Conservation (phyloP, 371 early-diverging fungal genomes). For the Mortierella sp. region DNA sequence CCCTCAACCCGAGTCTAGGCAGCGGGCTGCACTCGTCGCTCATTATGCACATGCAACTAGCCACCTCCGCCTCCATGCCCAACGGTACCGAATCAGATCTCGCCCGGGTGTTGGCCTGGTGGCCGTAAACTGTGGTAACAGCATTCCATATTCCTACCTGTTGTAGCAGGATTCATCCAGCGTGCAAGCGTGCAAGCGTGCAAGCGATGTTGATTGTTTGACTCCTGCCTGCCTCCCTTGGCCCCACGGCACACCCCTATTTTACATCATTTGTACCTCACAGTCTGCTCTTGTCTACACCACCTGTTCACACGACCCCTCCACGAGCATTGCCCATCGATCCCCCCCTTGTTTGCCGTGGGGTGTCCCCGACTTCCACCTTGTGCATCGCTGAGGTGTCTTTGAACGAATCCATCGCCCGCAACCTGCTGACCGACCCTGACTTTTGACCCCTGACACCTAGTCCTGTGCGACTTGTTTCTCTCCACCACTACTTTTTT, state of each 20-base stretch:
- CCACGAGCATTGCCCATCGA: not conserved
- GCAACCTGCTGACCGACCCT: slow-evolving; percentile 16
- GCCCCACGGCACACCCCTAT: slow-evolving; percentile 1
- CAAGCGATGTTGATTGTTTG: too few relatives aligned
- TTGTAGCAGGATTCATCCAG: too few relatives aligned
- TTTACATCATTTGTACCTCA: not conserved
- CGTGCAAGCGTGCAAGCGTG: too few relatives aligned
- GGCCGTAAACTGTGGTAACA: too few relatives aligned
- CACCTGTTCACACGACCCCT: slow-evolving; percentile 10
- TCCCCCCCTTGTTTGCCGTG: not conserved
- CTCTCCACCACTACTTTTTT: not conserved
- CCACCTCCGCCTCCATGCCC: too few relatives aligned
- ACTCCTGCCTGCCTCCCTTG: too few relatives aligned
- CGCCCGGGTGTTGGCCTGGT: too few relatives aligned
- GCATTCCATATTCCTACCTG: not conserved
- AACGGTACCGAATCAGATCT: too few relatives aligned
- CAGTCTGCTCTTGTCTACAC: not conserved
- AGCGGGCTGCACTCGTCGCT: too few relatives aligned
- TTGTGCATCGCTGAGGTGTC: too few relatives aligned
- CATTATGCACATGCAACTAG: too few relatives aligned
- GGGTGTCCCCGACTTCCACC: not conserved
- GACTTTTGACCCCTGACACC: slow-evolving; percentile 8
- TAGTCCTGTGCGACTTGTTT: not conserved
- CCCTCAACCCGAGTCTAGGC: too few relatives aligned
- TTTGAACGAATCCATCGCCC: slow-evolving; percentile 1